Conservation (phyloP, 192 early-diverging fungal genomes). For the Entomortierella beljakovae region DNA sequence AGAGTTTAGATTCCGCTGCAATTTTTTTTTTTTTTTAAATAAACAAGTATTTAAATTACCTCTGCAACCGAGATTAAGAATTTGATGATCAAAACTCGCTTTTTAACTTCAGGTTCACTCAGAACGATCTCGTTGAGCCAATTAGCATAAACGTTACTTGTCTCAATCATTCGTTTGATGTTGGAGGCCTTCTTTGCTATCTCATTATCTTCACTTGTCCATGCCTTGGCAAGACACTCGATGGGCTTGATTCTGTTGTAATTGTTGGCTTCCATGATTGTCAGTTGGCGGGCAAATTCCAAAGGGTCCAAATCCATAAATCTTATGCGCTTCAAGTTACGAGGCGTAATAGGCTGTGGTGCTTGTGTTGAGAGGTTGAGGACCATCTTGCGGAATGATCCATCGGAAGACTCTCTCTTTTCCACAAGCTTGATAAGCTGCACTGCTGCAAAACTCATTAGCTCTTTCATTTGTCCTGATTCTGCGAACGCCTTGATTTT, state of each 20-base stretch:
- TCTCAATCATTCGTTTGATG: slow-evolving; percentile 88
- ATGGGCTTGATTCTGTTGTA: slow-evolving; percentile 87
- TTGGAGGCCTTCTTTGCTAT: slow-evolving; percentile 79
- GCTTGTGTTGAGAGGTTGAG: slow-evolving; percentile 69
- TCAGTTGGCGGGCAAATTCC: slow-evolving; percentile 96
- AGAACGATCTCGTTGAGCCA: slow-evolving; percentile 93
- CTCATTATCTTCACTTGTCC: slow-evolving; percentile 69
- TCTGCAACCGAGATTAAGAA: slow-evolving; percentile 89
- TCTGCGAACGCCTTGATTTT: slow-evolving; percentile 80
- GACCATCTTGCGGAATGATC: slow-evolving; percentile 70
- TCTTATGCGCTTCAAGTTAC: slow-evolving; percentile 79
- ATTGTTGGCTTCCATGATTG: slow-evolving; percentile 86
- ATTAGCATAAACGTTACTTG: slow-evolving; percentile 79
- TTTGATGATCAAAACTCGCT: slow-evolving; percentile 79
- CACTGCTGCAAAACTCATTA: slow-evolving; percentile 67
- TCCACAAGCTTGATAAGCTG: slow-evolving; percentile 48
- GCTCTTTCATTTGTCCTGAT: slow-evolving; percentile 74
- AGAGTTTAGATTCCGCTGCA: no score
- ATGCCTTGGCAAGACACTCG: slow-evolving; percentile 94
- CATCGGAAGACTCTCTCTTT: slow-evolving; percentile 61
- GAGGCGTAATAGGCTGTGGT: slow-evolving; percentile 86
- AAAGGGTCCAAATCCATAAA: slow-evolving; percentile 92
- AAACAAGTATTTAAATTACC: slow-evolving; percentile 12
- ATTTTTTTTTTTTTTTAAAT: not conserved
- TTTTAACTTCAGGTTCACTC: slow-evolving; percentile 82